Evolutionary conservation across 1,284 basidiomycete species (phyloP).

Genomic region (Moesziomyces sp.): DNA sequence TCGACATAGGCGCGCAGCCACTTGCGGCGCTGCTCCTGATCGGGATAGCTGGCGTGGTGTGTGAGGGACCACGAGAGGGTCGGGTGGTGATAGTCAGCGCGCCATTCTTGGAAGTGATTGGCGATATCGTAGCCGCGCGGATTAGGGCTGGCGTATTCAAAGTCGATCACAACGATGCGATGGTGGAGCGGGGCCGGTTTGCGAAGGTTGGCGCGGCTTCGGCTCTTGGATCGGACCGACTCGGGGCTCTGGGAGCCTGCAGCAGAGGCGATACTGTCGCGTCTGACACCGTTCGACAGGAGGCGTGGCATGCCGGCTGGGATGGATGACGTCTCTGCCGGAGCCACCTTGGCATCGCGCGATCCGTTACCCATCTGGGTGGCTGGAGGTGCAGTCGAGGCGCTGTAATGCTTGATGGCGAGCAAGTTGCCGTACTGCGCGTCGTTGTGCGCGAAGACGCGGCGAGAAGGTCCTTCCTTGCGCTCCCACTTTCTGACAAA

Average conservation of each 20-base stretch:
- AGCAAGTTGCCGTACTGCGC: conserved; percentile 65
- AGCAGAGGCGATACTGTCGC: conserved; percentile 25
- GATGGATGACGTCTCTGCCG: conserved; percentile 32
- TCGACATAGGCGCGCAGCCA: conserved; percentile 66
- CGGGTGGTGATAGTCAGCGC: conserved; percentile 60
- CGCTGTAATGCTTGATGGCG: conserved; percentile 44
- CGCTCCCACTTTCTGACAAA: conserved; percentile 60
- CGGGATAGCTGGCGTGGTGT: conserved; percentile 59
- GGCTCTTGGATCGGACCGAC: conserved; percentile 39
- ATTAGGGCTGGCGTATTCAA: conserved; percentile 63
- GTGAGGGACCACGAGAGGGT: conserved; percentile 57
- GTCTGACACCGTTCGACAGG: conserved; percentile 21
- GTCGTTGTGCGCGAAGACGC: conserved; percentile 66
- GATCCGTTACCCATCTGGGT: conserved; percentile 18
- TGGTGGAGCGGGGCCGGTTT: conserved; percentile 52
- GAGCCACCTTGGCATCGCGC: conserved; percentile 24
- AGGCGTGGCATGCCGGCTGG: conserved; percentile 53
- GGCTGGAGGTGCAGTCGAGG: neutral
- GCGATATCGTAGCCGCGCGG: conserved; percentile 64
- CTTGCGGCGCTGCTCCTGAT: conserved; percentile 51
- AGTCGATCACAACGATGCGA: conserved; percentile 65
- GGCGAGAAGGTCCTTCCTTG: conserved; percentile 51
- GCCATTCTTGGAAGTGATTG: conserved; percentile 66
- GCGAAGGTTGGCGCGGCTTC: conserved; percentile 23
- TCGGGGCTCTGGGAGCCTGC: conserved; percentile 24